Evolutionary conservation across 495 filamentous ascomycete species (phyloP), one percentile per base, ranked within the genome.

Genomic region (Aspergillus egyptiacus): DNA sequence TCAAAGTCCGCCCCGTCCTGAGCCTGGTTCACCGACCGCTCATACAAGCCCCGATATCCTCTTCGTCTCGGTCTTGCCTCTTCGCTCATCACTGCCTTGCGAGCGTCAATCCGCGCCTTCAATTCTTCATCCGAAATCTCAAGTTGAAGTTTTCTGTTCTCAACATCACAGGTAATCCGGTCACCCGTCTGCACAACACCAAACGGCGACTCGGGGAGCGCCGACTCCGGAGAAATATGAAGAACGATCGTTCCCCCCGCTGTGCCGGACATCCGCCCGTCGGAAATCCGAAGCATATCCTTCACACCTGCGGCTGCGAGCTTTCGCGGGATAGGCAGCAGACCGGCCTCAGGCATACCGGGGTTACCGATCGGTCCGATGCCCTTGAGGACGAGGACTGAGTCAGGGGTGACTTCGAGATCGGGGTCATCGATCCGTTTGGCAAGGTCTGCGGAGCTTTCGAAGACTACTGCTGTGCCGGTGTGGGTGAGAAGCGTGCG

Each of bases 231-330:
- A 14, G 76, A 77, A 2, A 85, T 71, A 58, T 85, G 82, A 31
- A 86, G 63, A 0, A 83, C 68, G n/a, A 86, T 82, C 0, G 80
- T 85, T 1, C 83, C 82, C 0, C 80, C 82, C 0, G 83, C 83
- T 0, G 82, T 86, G 0, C 83, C 82, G 28, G 76, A 81, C 80
- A 86, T 85, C 10, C 83, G 61, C 0, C 83, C 82, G 55, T 86
- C 83, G 0, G 77, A 81, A 1, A 86, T 60, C 0, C 83, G 66
- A 31, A 86, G 60, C 83, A 86, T 86, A 60, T 85, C 83, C 34
- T 61, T 62, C 0, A 84, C 79, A 0, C 82, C 82, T n/a, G 61
- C 55, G 2, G 62, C 66, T 0, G 74, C 80, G 6, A 86, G 67
- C 48, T 82, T 83, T 25, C 78, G 71, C 23, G 82, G 82, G 10